A percentile compares a stretch with the other conserved stretches of the same genome.
These are phyloP conservation scores for Musa troglodytarum DNA, from an alignment of 176 grass and related monocot genomes.

Conservation along the genomic window DNA sequence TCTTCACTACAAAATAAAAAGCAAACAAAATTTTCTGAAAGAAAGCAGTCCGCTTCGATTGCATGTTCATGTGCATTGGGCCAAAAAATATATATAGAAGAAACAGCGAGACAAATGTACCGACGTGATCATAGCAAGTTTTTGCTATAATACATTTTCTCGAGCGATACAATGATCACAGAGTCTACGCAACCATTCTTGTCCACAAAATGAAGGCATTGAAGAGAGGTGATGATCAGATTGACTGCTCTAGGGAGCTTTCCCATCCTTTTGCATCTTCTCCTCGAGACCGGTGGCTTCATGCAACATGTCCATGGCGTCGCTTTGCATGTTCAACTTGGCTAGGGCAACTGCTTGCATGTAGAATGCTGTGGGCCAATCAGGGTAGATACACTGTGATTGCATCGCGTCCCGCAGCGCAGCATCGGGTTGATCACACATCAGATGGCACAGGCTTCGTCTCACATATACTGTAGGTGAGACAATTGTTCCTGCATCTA, in stretches of 20 bases:
- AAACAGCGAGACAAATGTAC: slow-evolving; percentile 5
- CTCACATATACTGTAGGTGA: slow-evolving; percentile 78
- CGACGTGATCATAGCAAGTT: background rate
- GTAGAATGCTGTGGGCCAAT: slow-evolving; percentile 92
- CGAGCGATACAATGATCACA: background rate
- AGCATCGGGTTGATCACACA: slow-evolving; percentile 74
- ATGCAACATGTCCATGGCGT: slow-evolving; percentile 73
- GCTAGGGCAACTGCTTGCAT: slow-evolving; percentile 89
- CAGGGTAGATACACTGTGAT: slow-evolving; percentile 70
- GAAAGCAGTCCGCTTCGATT: background rate
- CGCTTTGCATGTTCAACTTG: slow-evolving; percentile 75
- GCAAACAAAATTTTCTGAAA: background rate
- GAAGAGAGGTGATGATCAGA: background rate
- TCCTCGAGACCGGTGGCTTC: slow-evolving; percentile 80
- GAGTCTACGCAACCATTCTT: background rate
- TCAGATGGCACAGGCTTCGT: slow-evolving; percentile 80
- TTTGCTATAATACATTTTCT: slow-evolving; percentile 10
- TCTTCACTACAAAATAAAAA: too few species aligned
- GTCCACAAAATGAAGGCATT: background rate
- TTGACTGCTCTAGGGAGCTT: slow-evolving; percentile 10
- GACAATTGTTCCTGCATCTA: slow-evolving; percentile 84
- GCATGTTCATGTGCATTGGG: background rate
- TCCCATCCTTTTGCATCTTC: slow-evolving; percentile 52
- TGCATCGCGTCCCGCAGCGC: slow-evolving; percentile 93
- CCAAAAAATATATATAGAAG: background rate